Evolutionary conservation across 805 yeast genomes (phyloP), one percentile per base, ranked within the genome.

Genomic region (Kuraishia piskuri): DNA sequence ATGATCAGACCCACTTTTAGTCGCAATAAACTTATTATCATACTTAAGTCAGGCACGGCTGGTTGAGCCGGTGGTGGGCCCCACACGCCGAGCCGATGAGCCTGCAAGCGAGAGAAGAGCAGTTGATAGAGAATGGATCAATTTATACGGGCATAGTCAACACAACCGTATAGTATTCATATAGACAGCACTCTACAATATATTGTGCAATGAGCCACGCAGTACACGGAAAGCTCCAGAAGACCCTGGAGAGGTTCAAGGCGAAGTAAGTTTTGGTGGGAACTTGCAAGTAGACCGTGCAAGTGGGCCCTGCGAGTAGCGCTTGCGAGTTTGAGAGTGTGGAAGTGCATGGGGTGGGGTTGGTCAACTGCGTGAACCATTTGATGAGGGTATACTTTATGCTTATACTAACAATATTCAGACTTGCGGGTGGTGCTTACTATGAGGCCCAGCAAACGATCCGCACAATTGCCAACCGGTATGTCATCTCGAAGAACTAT

Each of bases 381-480:
- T 10, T 19, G 4, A 22, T 5, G 22, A 7, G 6, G 6, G 14
- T 14, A 48, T 23, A 12, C 7, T 4, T 5, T 7, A 14, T 19
- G 17, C 17, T 19, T 10, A 7, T 52, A 47, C 55, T 52, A 48
- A 52, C 56, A 48, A 9, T 2, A 17, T 14, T 12, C 23, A 84
- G 87, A 61, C 85, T 92, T 57, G 79, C 77, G 51, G 77, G 77
- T 50, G 89, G 88, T 2, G 87, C 90, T 53, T 90, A 77, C 70
- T 92, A 92, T 66, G 99, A 94, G 66, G 98, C 98, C 0, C 97
- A 92, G 66, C 98, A 94, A 68, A 91, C 96, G 0, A 76, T 94
- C 51, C 76, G 97, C 63, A 90, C 98, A 5, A 87, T 92, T 52
- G 88, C 88, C 46, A 90, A 90, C 59, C 77, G 99, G 64, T 86